Evolutionary conservation across 352 stramenopile genomes (phyloP).

Genomic region (Globisporangium echinulatum): DNA sequence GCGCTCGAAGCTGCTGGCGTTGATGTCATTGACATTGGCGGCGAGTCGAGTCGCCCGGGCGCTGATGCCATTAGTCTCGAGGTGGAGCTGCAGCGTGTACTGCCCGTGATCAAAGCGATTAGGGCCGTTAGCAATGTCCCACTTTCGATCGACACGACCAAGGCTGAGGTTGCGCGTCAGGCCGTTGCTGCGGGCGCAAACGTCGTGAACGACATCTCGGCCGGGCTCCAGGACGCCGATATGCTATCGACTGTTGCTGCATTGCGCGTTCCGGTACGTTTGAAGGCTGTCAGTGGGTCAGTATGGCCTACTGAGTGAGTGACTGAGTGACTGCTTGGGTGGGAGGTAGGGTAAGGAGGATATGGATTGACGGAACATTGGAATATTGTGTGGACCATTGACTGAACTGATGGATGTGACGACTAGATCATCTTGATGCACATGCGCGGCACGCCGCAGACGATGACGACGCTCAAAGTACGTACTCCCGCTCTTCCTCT

Average conservation of each 20-base stretch:
- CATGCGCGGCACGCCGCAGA: constrained; percentile 95
- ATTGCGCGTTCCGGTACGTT: constrained; percentile 68
- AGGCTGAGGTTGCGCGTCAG: constrained; percentile 84
- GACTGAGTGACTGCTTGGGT: no score
- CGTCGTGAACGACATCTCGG: constrained; percentile 98
- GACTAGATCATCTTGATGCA: constrained; percentile 94
- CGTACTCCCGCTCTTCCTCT: not conserved
- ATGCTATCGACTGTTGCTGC: constrained; percentile 90
- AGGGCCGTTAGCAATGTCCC: constrained; percentile 59
- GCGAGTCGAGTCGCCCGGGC: constrained; percentile 98
- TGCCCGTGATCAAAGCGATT: constrained; percentile 94
- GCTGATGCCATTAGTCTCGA: constrained; percentile 81
- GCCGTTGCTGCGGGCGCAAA: constrained; percentile 92
- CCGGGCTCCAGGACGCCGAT: constrained; percentile 82
- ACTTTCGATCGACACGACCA: constrained; percentile 97
- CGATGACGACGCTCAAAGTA: constrained; percentile 89
- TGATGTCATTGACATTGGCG: constrained; percentile 96
- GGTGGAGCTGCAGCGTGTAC: constrained; percentile 86
- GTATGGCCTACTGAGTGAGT: no score
- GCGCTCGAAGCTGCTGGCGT: constrained; percentile 89
- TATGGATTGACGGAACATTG: not conserved
- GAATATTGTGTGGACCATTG: not conserved
- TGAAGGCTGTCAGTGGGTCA: not conserved
- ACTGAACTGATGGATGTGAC: not conserved
- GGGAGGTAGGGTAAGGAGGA: not conserved